These are phyloP conservation scores for Diaporthe amygdali DNA, from an alignment of 2,329 filamentous ascomycete genomes.

Conservation along the genomic window DNA sequence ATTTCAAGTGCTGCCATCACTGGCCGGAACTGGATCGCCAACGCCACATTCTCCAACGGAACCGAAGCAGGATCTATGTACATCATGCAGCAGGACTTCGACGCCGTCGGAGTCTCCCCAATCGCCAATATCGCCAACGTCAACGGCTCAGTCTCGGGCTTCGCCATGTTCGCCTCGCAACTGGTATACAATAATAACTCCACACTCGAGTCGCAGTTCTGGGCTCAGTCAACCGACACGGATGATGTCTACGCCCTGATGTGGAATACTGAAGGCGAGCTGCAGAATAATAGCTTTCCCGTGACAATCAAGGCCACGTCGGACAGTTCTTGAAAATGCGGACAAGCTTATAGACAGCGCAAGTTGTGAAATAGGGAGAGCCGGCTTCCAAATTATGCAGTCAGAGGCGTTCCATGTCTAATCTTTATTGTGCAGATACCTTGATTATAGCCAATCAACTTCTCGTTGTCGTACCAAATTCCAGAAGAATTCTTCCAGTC, in stretches of 20 bases:
- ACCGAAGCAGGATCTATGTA: slow-evolving; percentile 27
- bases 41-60: slow-evolving; percentile 26
- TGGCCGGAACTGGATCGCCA: slow-evolving; percentile 29
- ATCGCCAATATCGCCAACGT: slow-evolving; percentile 17
- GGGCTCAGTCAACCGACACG: slow-evolving; percentile 21
- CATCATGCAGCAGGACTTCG: background rate
- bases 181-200: slow-evolving; percentile 29
- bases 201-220: slow-evolving; percentile 28
- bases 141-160: slow-evolving; percentile 28
- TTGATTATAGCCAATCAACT: too few species aligned
- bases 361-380: too few species aligned
- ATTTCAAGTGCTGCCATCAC: slow-evolving; percentile 21
- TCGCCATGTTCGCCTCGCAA: slow-evolving; percentile 28
- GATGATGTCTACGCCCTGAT: background rate
- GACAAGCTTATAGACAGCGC: too few species aligned
- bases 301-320: too few species aligned
- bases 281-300: background rate
- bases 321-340: too few species aligned
- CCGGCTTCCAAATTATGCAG: too few species aligned
- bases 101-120: background rate
- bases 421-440: too few species aligned
- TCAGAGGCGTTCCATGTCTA: too few species aligned
- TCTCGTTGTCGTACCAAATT: too few species aligned
- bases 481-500: too few species aligned
- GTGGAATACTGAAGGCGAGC: background rate